Percentiles rank a stretch among this genome's conserved stretches.
Conservation (phyloP, 345 rosid species). For the Rubroshorea leprosula region DNA sequence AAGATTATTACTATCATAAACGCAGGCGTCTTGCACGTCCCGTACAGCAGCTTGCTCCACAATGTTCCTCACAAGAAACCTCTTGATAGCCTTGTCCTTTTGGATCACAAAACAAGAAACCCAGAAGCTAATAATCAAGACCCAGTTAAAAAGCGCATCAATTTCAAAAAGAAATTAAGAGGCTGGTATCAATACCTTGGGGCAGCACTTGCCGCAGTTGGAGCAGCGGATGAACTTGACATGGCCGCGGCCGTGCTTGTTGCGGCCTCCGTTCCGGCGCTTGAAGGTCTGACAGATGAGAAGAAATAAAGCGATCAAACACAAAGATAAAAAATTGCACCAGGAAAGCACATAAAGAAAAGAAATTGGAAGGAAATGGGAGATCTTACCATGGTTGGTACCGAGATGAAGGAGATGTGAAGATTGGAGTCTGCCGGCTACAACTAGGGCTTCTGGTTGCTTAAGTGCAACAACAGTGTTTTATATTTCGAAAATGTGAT, state of each 20-base stretch:
- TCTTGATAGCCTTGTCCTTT: conserved; percentile 83
- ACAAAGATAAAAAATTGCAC: background rate
- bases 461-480: background rate
- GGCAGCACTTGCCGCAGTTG: conserved; percentile 96
- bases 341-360: background rate
- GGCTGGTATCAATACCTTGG: conserved; percentile 40
- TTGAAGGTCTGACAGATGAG: conserved; percentile 63
- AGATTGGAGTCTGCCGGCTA: conserved; percentile 5
- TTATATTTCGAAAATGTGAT: background rate
- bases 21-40: conserved; percentile 88
- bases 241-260: conserved; percentile 97
- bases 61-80: conserved; percentile 88
- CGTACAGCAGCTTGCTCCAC: conserved; percentile 94
- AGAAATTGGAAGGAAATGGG: background rate
- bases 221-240: conserved; percentile 90
- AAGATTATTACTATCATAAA: conserved; percentile 49
- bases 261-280: conserved; percentile 94
- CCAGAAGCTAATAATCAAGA: background rate
- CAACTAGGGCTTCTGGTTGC: background rate
- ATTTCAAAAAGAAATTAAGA: background rate
- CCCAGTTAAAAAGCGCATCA: background rate
- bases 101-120: background rate
- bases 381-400: conserved; percentile 10
- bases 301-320: background rate
- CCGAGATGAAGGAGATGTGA: background rate